phyloP scores from a whole-genome alignment of 2,329 filamentous ascomycete genomes.

The Ploettnerulaceae sp. region DNA sequence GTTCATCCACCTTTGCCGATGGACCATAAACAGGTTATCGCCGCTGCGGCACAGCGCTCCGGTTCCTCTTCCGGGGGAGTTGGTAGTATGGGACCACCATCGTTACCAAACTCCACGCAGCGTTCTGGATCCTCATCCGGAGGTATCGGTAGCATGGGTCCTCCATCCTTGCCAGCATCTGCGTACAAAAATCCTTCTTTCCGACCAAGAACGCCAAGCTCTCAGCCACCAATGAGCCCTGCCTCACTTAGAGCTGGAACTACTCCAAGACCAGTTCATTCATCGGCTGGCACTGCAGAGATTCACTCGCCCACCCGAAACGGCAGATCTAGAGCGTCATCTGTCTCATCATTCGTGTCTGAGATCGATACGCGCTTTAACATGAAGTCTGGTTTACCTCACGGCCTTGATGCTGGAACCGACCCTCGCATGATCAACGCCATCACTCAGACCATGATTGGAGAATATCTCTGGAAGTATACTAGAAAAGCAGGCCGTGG shows the following conservation, averaged over 20 bases:
- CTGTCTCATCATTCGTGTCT: constrained; percentile 90
- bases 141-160: constrained; percentile 62
- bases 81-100: constrained; percentile 26
- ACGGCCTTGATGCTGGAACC: constrained; percentile 65
- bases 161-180: constrained; percentile 78
- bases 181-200: constrained; percentile 44
- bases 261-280: constrained; percentile 47
- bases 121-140: constrained; percentile 46
- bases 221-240: constrained; percentile 41
- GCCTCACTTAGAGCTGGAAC: constrained; percentile 50
- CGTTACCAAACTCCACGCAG: constrained; percentile 42
- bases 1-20: constrained; percentile 67
- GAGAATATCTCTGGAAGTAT: constrained; percentile 98
- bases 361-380: constrained; percentile 92
- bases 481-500: constrained; percentile 89
- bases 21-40: constrained; percentile 81
- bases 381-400: constrained; percentile 54
- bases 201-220: constrained; percentile 58
- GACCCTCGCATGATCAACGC: constrained; percentile 99
- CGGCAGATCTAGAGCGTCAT: constrained; percentile 64
- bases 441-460: constrained; percentile 99
- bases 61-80: constrained; percentile 37
- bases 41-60: constrained; percentile 64
- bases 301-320: constrained; percentile 43
- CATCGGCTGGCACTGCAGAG: constrained; percentile 43